These are phyloP conservation scores for Podaxis sp. DNA, from an alignment of 768 basidiomycete species.

Conservation along the genomic window DNA sequence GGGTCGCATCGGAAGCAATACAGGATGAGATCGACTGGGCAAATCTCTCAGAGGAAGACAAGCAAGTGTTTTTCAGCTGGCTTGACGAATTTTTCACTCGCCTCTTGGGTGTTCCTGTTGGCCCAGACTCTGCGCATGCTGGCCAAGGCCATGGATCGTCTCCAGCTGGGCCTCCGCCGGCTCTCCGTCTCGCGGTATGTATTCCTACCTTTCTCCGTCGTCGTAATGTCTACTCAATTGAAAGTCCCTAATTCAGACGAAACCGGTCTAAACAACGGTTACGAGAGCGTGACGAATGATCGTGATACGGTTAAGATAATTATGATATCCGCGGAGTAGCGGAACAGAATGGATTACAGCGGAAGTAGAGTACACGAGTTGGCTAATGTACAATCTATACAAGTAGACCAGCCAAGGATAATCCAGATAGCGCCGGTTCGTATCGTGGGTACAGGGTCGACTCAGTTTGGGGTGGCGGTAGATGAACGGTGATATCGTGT, in stretches of 20 bases:
- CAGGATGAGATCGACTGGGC: constrained; percentile 60
- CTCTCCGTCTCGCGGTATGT: constrained; percentile 23
- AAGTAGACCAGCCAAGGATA: neutral
- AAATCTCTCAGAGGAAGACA: constrained; percentile 65
- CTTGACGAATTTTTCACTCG: constrained; percentile 77
- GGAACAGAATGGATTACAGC: neutral
- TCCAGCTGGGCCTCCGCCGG: constrained; percentile 11
- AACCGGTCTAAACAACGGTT: constrained; percentile 23
- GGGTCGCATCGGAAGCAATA: neutral
- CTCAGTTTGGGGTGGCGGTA: neutral
- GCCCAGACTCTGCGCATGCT: neutral
- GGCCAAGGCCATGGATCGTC: constrained; percentile 14
- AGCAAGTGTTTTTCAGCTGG: constrained; percentile 73
- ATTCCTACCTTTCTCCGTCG: neutral
- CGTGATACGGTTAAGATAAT: neutral
- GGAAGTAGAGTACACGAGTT: neutral
- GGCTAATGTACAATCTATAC: neutral
- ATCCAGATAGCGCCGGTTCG: neutral
- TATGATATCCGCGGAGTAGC: neutral
- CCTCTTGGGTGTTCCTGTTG: constrained; percentile 21
- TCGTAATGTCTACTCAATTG: neutral
- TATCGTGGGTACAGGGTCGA: neutral
- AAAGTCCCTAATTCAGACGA: constrained; percentile 19
- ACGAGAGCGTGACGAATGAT: neutral
- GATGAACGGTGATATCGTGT: neutral